Percentiles rank a stretch among this genome's conserved stretches.
These are phyloP conservation scores for Pichia nakasei DNA, from an alignment of 805 yeast genomes.

Conservation along the genomic window DNA sequence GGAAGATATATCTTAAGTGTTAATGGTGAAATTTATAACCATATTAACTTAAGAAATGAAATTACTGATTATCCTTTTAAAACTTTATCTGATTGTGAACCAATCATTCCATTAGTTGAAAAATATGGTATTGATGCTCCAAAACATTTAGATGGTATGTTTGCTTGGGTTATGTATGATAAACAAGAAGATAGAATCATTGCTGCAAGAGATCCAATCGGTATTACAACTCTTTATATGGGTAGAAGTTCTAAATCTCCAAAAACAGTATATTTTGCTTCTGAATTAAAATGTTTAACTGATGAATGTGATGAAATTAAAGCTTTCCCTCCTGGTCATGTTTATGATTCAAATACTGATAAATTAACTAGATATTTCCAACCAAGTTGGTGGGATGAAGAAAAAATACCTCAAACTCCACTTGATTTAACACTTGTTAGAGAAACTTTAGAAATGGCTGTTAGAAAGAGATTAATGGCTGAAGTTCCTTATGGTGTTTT, in stretches of 20 bases:
- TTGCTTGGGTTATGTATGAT: constrained; percentile 90
- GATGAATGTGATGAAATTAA: constrained; percentile 90
- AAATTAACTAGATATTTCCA: constrained; percentile 77
- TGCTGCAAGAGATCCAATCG: constrained; percentile 98
- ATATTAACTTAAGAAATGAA: constrained; percentile 76
- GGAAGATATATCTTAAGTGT: constrained; percentile 71
- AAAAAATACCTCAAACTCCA: constrained; percentile 62
- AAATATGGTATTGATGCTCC: constrained; percentile 89
- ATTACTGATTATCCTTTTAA: constrained; percentile 66
- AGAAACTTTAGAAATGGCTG: constrained; percentile 83
- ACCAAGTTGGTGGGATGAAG: constrained; percentile 92
- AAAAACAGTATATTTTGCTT: constrained; percentile 78
- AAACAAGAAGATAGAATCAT: constrained; percentile 73
- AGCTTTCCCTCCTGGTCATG: constrained; percentile 98
- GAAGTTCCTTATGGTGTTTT: constrained; percentile 99
- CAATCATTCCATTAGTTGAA: constrained; percentile 85
- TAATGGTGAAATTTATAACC: constrained; percentile 98
- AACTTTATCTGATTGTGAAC: constrained; percentile 93
- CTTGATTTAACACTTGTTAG: constrained; percentile 68
- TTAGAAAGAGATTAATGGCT: constrained; percentile 98
- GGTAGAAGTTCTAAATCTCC: constrained; percentile 70
- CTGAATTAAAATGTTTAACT: constrained; percentile 86
- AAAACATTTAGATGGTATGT: constrained; percentile 93
- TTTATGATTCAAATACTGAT: constrained; percentile 87
- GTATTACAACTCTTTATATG: constrained; percentile 93